Base-by-base conservation (phyloP, 768 basidiomycete species). In the Amanita molliuscula region DNA sequence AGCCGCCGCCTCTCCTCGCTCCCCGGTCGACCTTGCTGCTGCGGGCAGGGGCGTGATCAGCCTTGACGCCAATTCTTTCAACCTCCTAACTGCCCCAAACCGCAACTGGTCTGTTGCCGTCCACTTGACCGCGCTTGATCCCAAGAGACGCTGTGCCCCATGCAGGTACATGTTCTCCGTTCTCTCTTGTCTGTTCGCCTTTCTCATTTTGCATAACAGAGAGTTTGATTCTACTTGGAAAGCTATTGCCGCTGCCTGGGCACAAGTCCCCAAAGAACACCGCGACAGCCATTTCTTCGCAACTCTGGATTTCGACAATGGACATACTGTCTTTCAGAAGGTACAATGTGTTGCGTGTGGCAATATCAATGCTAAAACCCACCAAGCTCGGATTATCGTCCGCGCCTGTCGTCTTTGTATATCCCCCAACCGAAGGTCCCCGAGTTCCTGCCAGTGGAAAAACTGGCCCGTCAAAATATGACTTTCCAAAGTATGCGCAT, bases 211-310 rank as follows among this genome's bases (percentile, higher is more conserved):
- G 51, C 38, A 16, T 29, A n/a, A 44, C 63, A 95, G 92, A 63
- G 79, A 88, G 57, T 95, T 97, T 60, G 78, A 87, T 44, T 91
- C 94, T 6, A 73, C 82, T 4, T 96, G 82, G 77, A 74, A 74
- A n/a, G 68, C 80, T 3, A 84, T 95, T 10, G 86, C 88, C 31
- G 81, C 81, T 58, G 81, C 89, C n/a, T 97, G 93, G 93, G 62
- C 76, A 3, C 72, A 71, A 11, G 74, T 76, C 7, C 65, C 86
- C 6, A 58, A 74, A 50, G 71, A 70, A 18, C 67, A 85, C n/a
- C 77, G 84, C 36, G 75, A 89, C 62, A 70, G 73, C 49, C 94
- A 97, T 65, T 94, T 97, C 78, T 99, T 98, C 61, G 96, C 82
- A 7, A 84, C 82, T 10, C 64, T 91, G 26, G 96, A 99, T 65